phyloP scores from a whole-genome alignment of 176 grass and related monocot species.

The Poa annua region DNA sequence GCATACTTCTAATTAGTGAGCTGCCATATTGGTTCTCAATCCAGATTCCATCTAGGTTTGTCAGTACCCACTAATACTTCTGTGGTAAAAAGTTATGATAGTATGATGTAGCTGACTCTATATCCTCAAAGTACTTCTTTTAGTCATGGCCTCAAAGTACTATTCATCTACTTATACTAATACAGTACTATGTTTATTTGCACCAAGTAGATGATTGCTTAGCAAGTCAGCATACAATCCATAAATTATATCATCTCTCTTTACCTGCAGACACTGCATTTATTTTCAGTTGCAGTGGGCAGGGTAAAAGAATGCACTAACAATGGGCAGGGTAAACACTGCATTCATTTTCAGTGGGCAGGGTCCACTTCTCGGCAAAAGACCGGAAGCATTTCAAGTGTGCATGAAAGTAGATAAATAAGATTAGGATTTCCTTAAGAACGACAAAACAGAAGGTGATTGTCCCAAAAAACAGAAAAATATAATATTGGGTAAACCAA shows the following conservation, averaged over 20 bases:
- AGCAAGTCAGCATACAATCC: constrained; percentile 35
- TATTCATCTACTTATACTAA: background rate
- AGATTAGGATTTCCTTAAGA: background rate
- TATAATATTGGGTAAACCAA: background rate
- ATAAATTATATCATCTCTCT: constrained; percentile 10
- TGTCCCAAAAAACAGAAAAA: background rate
- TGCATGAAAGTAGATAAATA: background rate
- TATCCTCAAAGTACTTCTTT: background rate
- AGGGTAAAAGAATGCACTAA: too few relatives aligned
- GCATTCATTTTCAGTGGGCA: background rate
- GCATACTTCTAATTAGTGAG: background rate
- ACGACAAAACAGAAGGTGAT: background rate
- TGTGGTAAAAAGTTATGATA: constrained; percentile 4
- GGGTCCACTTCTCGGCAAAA: background rate
- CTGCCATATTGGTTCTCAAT: background rate
- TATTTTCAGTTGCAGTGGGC: background rate
- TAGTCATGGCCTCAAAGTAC: background rate
- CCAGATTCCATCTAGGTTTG: constrained; percentile 4
- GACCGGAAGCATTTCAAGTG: background rate
- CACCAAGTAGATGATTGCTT: constrained; percentile 34
- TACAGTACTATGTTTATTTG: constrained; percentile 15
- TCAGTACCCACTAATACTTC: constrained; percentile 30
- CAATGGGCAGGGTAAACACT: background rate
- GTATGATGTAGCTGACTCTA: constrained; percentile 38
- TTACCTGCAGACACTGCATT: background rate